A percentile compares a stretch with the other conserved stretches of the same genome.
These are phyloP conservation scores for Sugiyamaella americana DNA, from an alignment of 805 yeast genomes.

Conservation along the genomic window DNA sequence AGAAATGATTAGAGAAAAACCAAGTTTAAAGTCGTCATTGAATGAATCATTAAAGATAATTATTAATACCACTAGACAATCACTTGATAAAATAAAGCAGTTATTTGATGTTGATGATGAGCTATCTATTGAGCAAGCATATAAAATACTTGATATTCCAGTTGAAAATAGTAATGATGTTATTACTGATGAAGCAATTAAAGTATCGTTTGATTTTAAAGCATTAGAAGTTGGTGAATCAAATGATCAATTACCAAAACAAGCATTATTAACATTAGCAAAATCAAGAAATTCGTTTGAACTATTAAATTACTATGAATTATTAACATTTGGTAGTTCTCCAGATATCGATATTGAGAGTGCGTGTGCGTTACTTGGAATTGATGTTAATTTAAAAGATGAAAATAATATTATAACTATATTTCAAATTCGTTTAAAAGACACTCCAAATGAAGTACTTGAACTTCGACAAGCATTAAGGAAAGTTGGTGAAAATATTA, in stretches of 20 bases:
- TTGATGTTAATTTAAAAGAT: slow-evolving; percentile 40
- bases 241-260: slow-evolving; percentile 12
- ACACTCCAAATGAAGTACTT: slow-evolving; percentile 45
- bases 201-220: slow-evolving; percentile 67
- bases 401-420: slow-evolving; percentile 52
- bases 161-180: slow-evolving; percentile 48
- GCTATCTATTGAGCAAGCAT: slow-evolving; percentile 44
- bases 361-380: slow-evolving; percentile 47
- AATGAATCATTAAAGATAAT: slow-evolving; percentile 19
- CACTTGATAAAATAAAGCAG: slow-evolving; percentile 8
- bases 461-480: slow-evolving; percentile 53
- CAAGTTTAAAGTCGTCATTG: slow-evolving; percentile 6
- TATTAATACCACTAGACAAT: slow-evolving; percentile 14
- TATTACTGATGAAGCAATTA: slow-evolving; percentile 30
- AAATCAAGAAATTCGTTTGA: slow-evolving; percentile 23
- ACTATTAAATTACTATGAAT: slow-evolving; percentile 29
- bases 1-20: slow-evolving; percentile 8
- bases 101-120: slow-evolving; percentile 43
- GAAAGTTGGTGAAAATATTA: slow-evolving; percentile 47
- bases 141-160: slow-evolving; percentile 44
- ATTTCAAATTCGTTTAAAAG: slow-evolving; percentile 44
- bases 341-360: slow-evolving; percentile 29
- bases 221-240: slow-evolving; percentile 39
- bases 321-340: slow-evolving; percentile 12
- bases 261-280: slow-evolving; percentile 27